Evolutionary conservation across 1,139 yeast genomes (phyloP).

Genomic region (Wickerhamomyces sp.): DNA sequence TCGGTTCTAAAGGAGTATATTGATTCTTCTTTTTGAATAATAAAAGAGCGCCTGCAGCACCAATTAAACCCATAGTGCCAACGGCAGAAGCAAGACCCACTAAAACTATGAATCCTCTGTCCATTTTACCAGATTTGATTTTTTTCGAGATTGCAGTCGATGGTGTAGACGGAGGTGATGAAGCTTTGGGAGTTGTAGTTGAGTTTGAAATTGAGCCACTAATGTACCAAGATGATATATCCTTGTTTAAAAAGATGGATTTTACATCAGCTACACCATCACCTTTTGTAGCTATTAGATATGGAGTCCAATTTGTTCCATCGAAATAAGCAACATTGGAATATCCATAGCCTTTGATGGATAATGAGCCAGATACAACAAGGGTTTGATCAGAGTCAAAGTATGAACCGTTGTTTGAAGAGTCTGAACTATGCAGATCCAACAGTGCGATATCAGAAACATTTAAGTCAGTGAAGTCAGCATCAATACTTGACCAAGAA

Average conservation of each 20-base stretch:
- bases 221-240: constrained; percentile 28
- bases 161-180: constrained; percentile 23
- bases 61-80: constrained; percentile 69
- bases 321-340: constrained; percentile 68
- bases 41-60: constrained; percentile 57
- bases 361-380: constrained; percentile 59
- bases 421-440: constrained; percentile 29
- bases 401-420: constrained; percentile 26
- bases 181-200: constrained; percentile 14
- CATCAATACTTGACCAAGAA: constrained; percentile 35
- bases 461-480: constrained; percentile 9
- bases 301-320: constrained; percentile 72
- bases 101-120: constrained; percentile 78
- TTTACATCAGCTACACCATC: constrained; percentile 13
- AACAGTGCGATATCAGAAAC: constrained; percentile 29
- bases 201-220: constrained; percentile 25
- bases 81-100: constrained; percentile 85
- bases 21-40: constrained; percentile 43
- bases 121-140: constrained; percentile 26
- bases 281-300: constrained; percentile 31
- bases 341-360: constrained; percentile 48
- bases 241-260: constrained; percentile 32
- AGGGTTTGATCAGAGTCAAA: constrained; percentile 39
- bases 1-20: constrained; percentile 34
- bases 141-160: constrained; percentile 16